Evolutionary conservation across 169 alveolate species (phyloP).

Genomic region (Eimeria maxima): DNA sequence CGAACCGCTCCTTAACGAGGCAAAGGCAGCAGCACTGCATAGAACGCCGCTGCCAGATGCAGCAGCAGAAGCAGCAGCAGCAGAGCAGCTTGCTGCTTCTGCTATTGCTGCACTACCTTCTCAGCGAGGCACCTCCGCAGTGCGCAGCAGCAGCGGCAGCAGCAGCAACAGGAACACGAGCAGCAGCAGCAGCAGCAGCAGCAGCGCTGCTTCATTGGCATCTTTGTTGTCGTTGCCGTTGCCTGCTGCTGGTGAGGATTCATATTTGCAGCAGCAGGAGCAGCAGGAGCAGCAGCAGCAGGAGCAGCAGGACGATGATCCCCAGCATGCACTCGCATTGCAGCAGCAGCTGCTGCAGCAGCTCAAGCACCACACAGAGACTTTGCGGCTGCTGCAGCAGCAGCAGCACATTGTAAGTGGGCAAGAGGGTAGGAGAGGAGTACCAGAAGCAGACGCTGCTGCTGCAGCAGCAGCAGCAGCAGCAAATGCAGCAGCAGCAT

Average conservation of each 20-base stretch:
- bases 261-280: neutral
- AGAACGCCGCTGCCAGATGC: neutral
- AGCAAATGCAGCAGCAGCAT: neutral
- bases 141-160: neutral
- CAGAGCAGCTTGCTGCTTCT: neutral
- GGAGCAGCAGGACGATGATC: neutral
- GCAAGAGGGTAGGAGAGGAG: neutral
- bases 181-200: neutral
- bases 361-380: slow-evolving; percentile 2
- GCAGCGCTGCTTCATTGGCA: neutral
- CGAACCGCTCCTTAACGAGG: neutral
- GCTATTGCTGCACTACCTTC: neutral
- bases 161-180: neutral
- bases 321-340: neutral
- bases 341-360: slow-evolving; percentile 36
- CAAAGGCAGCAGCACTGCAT: slow-evolving; percentile 7
- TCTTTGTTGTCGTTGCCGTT: slow-evolving; percentile 12
- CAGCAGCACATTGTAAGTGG: neutral
- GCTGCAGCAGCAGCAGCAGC: slow-evolving; percentile 11
- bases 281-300: neutral
- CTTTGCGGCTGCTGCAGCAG: slow-evolving; percentile 35
- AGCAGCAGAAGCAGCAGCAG: slow-evolving; percentile 8
- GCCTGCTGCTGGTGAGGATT: slow-evolving; percentile 23
- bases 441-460: neutral
- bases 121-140: neutral